Base-by-base conservation (phyloP, 345 rosid genomes). In the Viola odorata region DNA sequence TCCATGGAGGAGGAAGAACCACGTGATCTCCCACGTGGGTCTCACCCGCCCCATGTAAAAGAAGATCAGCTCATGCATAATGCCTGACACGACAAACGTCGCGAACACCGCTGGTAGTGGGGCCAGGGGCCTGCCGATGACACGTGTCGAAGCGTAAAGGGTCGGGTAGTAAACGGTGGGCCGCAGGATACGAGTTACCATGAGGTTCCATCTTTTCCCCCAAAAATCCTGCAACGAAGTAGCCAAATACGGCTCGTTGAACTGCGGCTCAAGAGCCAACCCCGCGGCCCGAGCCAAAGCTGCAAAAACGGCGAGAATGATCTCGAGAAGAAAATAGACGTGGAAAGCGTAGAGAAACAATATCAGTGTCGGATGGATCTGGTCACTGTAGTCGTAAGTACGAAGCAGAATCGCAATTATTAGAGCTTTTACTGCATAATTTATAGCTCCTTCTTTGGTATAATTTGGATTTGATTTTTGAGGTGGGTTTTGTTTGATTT, bases 161-260 rank as follows among this genome's bases (percentile, higher is more conserved):
- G 17, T 58, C 0, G 91, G 91, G 10, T 80, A 77, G 61, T 85
- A 85, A 0, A 89, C 82, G 8, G 95, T 75, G 1, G 86, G 85
- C 13, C 73, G 81, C 0, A 89, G 60, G 73, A 87, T 85, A 4
- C 76, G 39, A 0, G 79, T 38, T 60, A 85, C 91, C 81, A 68
- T 73, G 23, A 90, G 66, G 70, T 90, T 90, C 91, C 95, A 85
- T 68, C 90, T 72, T 41, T 58, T 72, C 5, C 95, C 91, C 96
- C 90, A 87, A 15, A 90, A 87, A 44, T 90, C 91, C 6, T 86
- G 96, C 0, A 89, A 75, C 0, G 96, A 87, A 0, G 96, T 77
- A 0, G 90, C 65, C 5, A 71, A 41, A 37, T 60, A 71, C 0
- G 75, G 75, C 36, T 53, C 62, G 7, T 65, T 60, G 58, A 71